phyloP scores from a whole-genome alignment of 108 stramenopile species.

The Epithemia pelagica region DNA sequence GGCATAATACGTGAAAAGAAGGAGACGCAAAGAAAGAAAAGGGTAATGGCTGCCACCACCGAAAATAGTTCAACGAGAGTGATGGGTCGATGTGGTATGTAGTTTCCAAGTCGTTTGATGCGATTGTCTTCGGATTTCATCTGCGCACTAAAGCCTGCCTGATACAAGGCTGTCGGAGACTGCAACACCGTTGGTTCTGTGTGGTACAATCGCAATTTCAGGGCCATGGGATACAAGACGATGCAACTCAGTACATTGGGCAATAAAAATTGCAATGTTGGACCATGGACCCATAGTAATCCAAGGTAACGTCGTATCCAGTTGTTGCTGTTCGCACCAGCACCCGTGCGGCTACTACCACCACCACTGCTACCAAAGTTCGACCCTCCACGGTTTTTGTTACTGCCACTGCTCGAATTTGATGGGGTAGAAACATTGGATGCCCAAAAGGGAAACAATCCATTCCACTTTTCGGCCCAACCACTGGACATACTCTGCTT shows the following conservation, averaged over 20 bases:
- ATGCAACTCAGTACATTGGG: background rate
- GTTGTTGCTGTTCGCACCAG: background rate
- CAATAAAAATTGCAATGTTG: background rate
- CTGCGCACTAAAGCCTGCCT: background rate
- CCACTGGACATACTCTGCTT: too few species aligned
- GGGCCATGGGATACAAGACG: background rate
- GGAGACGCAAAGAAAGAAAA: background rate
- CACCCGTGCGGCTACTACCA: too few species aligned
- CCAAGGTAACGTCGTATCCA: background rate
- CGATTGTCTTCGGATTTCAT: constrained; percentile 1
- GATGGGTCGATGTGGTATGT: background rate
- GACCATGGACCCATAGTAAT: background rate
- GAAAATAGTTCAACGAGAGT: background rate
- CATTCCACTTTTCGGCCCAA: too few species aligned
- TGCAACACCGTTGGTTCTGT: background rate
- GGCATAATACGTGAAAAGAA: constrained; percentile 11
- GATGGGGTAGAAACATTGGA: too few species aligned
- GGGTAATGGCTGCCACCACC: background rate
- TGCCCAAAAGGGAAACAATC: too few species aligned
- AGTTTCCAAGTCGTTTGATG: background rate
- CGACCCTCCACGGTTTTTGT: too few species aligned
- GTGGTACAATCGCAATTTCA: background rate
- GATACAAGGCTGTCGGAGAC: background rate
- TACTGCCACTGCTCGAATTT: too few species aligned
- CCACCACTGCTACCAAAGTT: too few species aligned